phyloP scores from a whole-genome alignment of 1,284 basidiomycete species.

The Gymnopus androsaceus region DNA sequence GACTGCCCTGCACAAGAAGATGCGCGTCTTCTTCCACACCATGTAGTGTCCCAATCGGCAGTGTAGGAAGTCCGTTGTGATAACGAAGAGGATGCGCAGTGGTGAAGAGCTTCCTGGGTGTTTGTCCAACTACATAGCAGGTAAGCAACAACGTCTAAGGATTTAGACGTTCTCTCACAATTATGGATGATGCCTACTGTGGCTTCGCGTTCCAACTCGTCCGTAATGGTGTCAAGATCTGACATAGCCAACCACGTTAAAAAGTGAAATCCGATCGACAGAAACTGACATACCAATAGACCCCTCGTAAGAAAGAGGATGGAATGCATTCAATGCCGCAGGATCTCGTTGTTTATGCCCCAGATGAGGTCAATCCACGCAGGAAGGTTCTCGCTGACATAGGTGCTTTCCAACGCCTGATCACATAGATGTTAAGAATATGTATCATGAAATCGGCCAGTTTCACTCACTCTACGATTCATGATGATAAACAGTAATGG shows the following conservation, averaged over 20 bases:
- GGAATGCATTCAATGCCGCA: conserved; percentile 84
- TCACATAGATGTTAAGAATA: not conserved
- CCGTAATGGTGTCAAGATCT: conserved; percentile 86
- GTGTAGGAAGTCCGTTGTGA: conserved; percentile 65
- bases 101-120: conserved; percentile 88
- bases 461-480: conserved; percentile 67
- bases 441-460: not conserved
- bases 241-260: not conserved
- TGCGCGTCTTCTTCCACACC: conserved; percentile 82
- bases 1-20: conserved; percentile 58
- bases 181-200: conserved; percentile 96
- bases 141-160: not conserved
- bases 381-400: conserved; percentile 84
- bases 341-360: conserved; percentile 88
- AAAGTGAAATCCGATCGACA: not conserved
- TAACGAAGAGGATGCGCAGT: conserved; percentile 77
- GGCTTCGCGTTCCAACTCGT: conserved; percentile 87
- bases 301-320: conserved; percentile 93
- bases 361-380: conserved; percentile 94
- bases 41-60: conserved; percentile 71
- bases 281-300: conserved; percentile 72
- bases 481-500: conserved; percentile 82
- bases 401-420: conserved; percentile 87
- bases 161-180: conserved; percentile 50
- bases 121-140: conserved; percentile 74